A percentile compares a stretch with the other conserved stretches of the same genome.
Conservation (phyloP, 768 basidiomycete genomes). For the Rhodotorula diobovata region DNA sequence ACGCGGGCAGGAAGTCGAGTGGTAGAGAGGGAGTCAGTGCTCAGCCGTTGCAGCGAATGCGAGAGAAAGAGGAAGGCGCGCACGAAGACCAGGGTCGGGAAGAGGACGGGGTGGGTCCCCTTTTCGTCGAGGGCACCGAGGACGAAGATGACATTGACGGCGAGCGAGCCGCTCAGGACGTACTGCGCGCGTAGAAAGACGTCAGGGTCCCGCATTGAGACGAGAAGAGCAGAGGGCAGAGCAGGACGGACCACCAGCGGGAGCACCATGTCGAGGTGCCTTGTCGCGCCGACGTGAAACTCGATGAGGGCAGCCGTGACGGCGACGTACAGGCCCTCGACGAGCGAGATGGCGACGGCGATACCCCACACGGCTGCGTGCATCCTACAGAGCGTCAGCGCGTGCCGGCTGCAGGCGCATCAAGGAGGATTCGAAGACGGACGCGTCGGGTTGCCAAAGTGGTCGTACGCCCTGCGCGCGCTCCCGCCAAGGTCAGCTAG, state of each 20-base stretch:
- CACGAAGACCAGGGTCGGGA: background rate
- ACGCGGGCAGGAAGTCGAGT: background rate
- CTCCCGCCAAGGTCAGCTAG: background rate
- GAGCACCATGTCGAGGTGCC: background rate
- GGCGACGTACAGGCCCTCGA: background rate
- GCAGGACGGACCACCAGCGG: background rate
- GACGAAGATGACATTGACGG: background rate
- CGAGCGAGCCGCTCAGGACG: background rate
- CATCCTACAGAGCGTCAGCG: background rate
- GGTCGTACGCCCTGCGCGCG: background rate
- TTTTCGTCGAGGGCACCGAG: background rate
- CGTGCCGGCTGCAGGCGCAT: background rate
- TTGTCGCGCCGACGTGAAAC: background rate
- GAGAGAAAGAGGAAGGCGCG: background rate
- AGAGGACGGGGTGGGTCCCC: background rate
- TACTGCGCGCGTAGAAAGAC: background rate
- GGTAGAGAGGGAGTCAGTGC: no score
- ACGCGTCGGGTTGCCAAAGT: background rate
- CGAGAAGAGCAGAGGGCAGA: no score
- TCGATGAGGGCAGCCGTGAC: background rate
- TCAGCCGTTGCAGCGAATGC: no score
- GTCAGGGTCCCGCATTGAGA: background rate
- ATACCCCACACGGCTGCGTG: background rate
- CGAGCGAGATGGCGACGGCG: background rate
- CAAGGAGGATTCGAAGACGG: background rate